Conservation (phyloP, 371 early-diverging fungal species). For the Mucor piriformis region DNA sequence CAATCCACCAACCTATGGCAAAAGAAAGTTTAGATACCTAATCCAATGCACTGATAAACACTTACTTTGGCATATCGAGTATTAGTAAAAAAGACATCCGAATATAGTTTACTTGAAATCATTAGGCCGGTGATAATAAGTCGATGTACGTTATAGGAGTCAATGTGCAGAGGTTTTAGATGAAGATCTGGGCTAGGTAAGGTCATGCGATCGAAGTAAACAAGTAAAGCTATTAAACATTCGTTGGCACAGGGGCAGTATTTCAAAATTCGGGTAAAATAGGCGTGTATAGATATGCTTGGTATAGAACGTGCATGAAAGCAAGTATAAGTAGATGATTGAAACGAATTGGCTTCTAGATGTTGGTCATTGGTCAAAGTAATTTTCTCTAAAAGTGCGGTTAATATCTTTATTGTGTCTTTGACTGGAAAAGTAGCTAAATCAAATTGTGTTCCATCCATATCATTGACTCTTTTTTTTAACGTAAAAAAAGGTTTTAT, state of each 20-base stretch:
- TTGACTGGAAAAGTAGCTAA: conserved; percentile 31
- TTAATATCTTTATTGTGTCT: conserved; percentile 38
- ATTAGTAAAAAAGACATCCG: conserved; percentile 91
- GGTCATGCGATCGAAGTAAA: conserved; percentile 81
- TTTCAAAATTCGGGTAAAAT: conserved; percentile 83
- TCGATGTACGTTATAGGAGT: conserved; percentile 89
- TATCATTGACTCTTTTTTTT: background rate
- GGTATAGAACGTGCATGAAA: conserved; percentile 92
- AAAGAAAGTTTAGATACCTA: too few species aligned
- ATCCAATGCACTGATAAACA: background rate
- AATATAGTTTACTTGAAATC: conserved; percentile 84
- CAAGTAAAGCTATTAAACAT: conserved; percentile 78
- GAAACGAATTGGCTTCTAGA: conserved; percentile 13
- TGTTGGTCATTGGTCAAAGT: conserved; percentile 30
- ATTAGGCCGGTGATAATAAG: conserved; percentile 83
- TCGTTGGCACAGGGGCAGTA: conserved; percentile 92
- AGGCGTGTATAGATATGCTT: conserved; percentile 80
- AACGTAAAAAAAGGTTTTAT: background rate
- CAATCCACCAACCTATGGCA: conserved; percentile 78
- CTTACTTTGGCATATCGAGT: conserved; percentile 83
- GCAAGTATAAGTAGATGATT: conserved; percentile 27
- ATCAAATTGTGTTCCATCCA: conserved; percentile 18
- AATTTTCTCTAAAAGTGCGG: conserved; percentile 30
- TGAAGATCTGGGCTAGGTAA: conserved; percentile 40
- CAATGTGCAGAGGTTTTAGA: conserved; percentile 68